phyloP scores from a whole-genome alignment of 2,329 filamentous ascomycete genomes.

The Neoarthrinium moseri region DNA sequence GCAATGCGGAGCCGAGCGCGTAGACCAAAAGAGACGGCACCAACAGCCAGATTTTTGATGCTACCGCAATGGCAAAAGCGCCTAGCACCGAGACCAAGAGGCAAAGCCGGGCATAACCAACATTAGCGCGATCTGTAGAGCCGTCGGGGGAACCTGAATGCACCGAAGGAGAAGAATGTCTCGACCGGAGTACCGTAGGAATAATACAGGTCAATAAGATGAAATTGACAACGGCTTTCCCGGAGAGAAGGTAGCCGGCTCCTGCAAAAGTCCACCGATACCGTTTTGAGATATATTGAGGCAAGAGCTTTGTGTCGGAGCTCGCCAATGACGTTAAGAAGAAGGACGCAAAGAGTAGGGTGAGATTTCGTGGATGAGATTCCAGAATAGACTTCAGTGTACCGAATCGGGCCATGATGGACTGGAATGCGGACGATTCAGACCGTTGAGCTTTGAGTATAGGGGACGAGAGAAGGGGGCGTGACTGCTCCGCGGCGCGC shows the following conservation, averaged over 20 bases:
- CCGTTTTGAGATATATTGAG: slow-evolving; percentile 49
- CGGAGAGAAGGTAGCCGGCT: slow-evolving; percentile 46
- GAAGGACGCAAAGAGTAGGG: slow-evolving; percentile 41
- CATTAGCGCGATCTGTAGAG: slow-evolving; percentile 28
- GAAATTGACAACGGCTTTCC: slow-evolving; percentile 48
- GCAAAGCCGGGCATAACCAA: slow-evolving; percentile 34
- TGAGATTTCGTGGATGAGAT: slow-evolving; percentile 39
- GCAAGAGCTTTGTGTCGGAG: slow-evolving; percentile 49
- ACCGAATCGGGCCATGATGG: slow-evolving; percentile 25
- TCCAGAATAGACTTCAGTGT: slow-evolving; percentile 30
- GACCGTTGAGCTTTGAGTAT: slow-evolving; percentile 33
- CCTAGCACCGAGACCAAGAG: slow-evolving; percentile 38
- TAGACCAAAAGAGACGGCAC: slow-evolving; percentile 44
- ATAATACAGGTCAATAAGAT: slow-evolving; percentile 39
- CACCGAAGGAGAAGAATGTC: slow-evolving; percentile 11
- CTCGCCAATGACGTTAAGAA: slow-evolving; percentile 48
- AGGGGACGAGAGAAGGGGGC: slow-evolving; percentile 37
- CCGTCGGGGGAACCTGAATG: slow-evolving; percentile 14
- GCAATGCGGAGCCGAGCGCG: slow-evolving; percentile 46
- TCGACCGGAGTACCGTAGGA: slow-evolving; percentile 33
- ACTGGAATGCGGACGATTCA: slow-evolving; percentile 15
- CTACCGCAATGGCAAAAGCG: slow-evolving; percentile 40
- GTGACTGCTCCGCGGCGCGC: slow-evolving; percentile 30
- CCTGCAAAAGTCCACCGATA: slow-evolving; percentile 45
- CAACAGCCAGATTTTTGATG: slow-evolving; percentile 36